Evolutionary conservation across 805 yeast species (phyloP), one percentile per base, ranked within the genome.

Genomic region (Debaryomyces tyrocola): DNA sequence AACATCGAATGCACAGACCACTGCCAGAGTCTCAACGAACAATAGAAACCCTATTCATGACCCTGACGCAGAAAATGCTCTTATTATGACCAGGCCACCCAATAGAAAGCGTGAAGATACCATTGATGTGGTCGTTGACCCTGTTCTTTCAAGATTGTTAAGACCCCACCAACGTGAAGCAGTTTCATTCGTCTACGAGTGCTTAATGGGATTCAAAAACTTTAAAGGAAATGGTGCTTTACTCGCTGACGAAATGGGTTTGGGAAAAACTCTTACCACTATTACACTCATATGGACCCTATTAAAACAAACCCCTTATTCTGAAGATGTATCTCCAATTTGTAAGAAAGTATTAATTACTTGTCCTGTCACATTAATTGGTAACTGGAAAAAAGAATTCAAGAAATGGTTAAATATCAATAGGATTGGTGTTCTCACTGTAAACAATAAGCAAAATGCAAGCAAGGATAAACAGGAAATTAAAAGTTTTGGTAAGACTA

Each of bases 171-270:
- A 94, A 62, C 65, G 79, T 11, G 91, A 86, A 52, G 99, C 97
- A 2, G 87, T 92, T 0, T 62, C 67, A 44, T 94, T 94, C 57
- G 67, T 94, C 54, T 89, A 89, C 60, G 85, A 87, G 46, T 88
- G 96, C 55, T 78, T 91, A 1, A 80, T 86, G 84, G 96, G 96
- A 0, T 66, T 78, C 43, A 68, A 78, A 20, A 76, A 74, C 4
- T 66, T 66, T 17, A 69, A 70, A 2, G 79, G 80, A 0, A 55
- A 66, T 37, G 98, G 99, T 0, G 91, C 92, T 2, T 67, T 94
- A 4, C 64, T 94, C 37, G 99, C 99, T 0, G 99, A 94, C 64
- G 98, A 92, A 56, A 94, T 94, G 99, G 99, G 99, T 0, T 70
- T 94, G 14, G 69, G 69, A 0, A 73, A 73, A 46, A 91, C 98